Evolutionary conservation across 352 stramenopile genomes (phyloP), one percentile per base, ranked within the genome.

Genomic region (Phytophthora lateralis): DNA sequence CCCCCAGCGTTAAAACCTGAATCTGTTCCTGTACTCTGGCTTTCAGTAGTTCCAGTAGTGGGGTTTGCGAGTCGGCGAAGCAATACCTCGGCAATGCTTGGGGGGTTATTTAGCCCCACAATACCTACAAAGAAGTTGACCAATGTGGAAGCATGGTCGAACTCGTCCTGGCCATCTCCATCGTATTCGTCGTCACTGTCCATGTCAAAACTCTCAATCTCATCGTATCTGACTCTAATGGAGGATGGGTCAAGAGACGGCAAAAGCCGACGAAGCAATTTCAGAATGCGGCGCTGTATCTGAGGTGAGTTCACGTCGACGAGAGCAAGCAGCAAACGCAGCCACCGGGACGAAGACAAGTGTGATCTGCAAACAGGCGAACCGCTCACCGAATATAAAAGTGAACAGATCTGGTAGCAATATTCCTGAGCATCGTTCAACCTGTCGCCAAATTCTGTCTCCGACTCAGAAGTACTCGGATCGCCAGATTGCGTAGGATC

Each of bases 331-430:
- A 96, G 66, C 18, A 96, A 53, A n/a, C 85, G 74, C 47, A 97
- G 66, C 86, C 89, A 95, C 12, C 80, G 66, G 20, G 85, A 91
- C 1, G 89, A 92, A 43, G 89, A 97, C 37, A 97, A 57, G 30
- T 95, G 88, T 2, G 84, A 90, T 12, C 84, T 70, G 47, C 85
- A 95, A 32, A 95, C 85, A 26, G 81, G 73, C 14, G 87, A 93
- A 0, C 85, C 86, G 44, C 88, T 97, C 20, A 97, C 89, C 12
- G 87, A 95, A 56, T 93, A 95, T 14, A 97, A 50, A 4, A 97
- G 61, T 11, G 84, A 84, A 63, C 88, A 95, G 44, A 97, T 95
- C 55, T 97, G 89, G 57, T 94, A 96, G 66, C 87, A 95, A 68
- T 97, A 97, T 51, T 97, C 86, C 37, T 87, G 76, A 24, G 85